Conservation (phyloP, 2,329 filamentous ascomycete genomes). For the Blastomyces percursus region DNA sequence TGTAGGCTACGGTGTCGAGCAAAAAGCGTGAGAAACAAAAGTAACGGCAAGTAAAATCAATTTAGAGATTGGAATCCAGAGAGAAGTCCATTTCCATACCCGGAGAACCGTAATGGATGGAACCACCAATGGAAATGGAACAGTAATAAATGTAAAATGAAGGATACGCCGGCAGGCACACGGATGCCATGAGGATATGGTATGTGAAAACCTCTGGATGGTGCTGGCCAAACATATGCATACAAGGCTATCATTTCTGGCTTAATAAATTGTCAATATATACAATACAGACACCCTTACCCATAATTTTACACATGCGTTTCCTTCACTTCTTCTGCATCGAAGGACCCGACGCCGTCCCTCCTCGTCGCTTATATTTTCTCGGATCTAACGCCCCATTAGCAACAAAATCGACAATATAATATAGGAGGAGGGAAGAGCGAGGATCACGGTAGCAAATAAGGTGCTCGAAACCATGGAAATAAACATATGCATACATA, state of each 20-base stretch:
- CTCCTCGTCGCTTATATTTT: conserved; percentile 55
- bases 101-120: background rate
- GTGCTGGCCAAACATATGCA: background rate
- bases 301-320: background rate
- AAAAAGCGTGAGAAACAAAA: background rate
- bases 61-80: background rate
- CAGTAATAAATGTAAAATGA: background rate
- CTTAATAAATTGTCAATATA: background rate
- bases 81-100: too few relatives aligned
- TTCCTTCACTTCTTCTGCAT: conserved; percentile 4
- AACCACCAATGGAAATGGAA: background rate
- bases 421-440: background rate
- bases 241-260: background rate
- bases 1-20: too few relatives aligned
- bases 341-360: conserved; percentile 20
- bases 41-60: background rate
- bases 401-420: background rate
- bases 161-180: background rate
- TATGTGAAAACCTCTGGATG: background rate
- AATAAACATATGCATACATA: conserved; percentile 18
- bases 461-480: background rate
- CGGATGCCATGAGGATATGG: background rate
- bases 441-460: too few relatives aligned
- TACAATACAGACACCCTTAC: background rate
- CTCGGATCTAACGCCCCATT: conserved; percentile 46